A percentile compares a stretch with the other conserved stretches of the same genome.
These are phyloP conservation scores for Rachicladosporium sp. DNA, from an alignment of 2,329 filamentous ascomycete species.

Conservation along the genomic window DNA sequence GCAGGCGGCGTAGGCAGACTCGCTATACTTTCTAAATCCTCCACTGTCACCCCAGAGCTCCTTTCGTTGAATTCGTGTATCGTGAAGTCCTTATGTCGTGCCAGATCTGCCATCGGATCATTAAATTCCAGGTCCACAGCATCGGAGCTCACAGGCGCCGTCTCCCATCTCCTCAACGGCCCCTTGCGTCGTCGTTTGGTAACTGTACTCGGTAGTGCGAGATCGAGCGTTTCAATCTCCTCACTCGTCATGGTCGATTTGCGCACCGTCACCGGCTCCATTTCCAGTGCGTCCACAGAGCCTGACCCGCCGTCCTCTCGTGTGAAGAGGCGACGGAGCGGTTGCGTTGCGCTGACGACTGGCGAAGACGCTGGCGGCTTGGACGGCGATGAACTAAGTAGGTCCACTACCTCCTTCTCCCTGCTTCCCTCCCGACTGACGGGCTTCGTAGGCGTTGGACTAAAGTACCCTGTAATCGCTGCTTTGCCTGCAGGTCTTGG, in stretches of 20 bases:
- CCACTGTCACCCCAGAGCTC: background rate
- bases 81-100: slow-evolving; percentile 1
- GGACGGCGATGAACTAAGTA: slow-evolving; percentile 13
- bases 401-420: slow-evolving; percentile 14
- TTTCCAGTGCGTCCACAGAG: no score
- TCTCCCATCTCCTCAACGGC: slow-evolving; percentile 18
- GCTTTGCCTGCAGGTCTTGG: slow-evolving; percentile 13
- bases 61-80: slow-evolving; percentile 8
- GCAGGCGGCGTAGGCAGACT: background rate
- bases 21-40: no score
- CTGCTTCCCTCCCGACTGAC: background rate
- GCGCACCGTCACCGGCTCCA: no score
- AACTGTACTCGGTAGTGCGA: slow-evolving; percentile 19
- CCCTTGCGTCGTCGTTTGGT: slow-evolving; percentile 18
- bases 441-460: slow-evolving; percentile 16
- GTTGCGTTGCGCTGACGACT: slow-evolving; percentile 2
- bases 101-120: background rate
- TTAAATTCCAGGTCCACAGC: slow-evolving; percentile 7
- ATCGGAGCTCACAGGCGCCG: slow-evolving; percentile 13
- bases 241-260: slow-evolving; percentile 6
- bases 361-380: slow-evolving; percentile 2
- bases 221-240: slow-evolving; percentile 7
- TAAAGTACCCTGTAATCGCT: slow-evolving; percentile 16
- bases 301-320: no score
- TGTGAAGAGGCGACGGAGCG: slow-evolving; percentile 7